Evolutionary conservation across 176 grass and related monocot genomes (phyloP).

Genomic region (Bolboschoenus planiculmis): DNA sequence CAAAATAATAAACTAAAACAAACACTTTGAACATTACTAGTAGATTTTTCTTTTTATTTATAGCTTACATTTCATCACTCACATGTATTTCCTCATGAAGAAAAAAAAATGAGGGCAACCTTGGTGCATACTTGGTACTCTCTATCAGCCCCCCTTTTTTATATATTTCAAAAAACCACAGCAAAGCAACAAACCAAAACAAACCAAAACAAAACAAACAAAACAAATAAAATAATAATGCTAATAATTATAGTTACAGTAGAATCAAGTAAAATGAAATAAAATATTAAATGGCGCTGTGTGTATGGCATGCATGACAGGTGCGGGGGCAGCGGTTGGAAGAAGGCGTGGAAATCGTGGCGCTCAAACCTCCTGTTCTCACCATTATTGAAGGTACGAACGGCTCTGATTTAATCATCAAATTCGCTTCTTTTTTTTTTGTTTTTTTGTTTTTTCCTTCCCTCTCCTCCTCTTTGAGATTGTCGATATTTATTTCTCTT

Average conservation of each 20-base stretch:
- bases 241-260: not conserved
- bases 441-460: too few relatives aligned
- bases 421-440: not conserved
- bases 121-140: not conserved
- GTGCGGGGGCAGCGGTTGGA: slow-evolving; percentile 56
- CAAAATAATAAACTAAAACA: not conserved
- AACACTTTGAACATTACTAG: not conserved
- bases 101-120: not conserved
- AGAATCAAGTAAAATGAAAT: not conserved
- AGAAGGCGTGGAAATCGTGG: slow-evolving; percentile 68
- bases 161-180: not conserved
- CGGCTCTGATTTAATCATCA: not conserved
- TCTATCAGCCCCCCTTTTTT: not conserved
- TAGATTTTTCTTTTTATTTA: too few relatives aligned
- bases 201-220: too few relatives aligned
- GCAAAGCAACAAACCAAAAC: too few relatives aligned
- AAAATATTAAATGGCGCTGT: not conserved
- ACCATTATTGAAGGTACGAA: slow-evolving; percentile 69
- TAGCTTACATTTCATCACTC: too few relatives aligned
- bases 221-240: too few relatives aligned
- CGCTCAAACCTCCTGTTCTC: slow-evolving; percentile 65
- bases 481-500: not conserved
- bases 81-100: too few relatives aligned
- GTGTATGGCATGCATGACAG: slow-evolving; percentile 31
- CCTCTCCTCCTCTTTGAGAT: not conserved